A percentile compares a stretch with the other conserved stretches of the same genome.
phyloP scores from a whole-genome alignment of 108 stramenopile species.

The Heterococcus sp. region DNA sequence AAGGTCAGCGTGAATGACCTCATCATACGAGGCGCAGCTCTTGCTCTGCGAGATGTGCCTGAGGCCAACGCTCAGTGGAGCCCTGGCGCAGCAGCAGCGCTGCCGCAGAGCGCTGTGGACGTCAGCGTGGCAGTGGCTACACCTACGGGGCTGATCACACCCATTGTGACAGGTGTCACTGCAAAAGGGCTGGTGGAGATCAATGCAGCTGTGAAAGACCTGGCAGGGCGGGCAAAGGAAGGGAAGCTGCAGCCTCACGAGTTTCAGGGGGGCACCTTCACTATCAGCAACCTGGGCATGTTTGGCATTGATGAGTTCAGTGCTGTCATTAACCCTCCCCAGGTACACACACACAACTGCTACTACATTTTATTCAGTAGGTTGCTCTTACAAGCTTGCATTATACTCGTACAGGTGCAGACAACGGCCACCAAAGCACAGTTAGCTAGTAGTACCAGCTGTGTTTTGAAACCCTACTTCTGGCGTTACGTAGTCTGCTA shows the following conservation, averaged over 20 bases:
- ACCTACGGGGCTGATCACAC: conserved; percentile 87
- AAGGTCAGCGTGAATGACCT: conserved; percentile 93
- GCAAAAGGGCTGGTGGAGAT: conserved; percentile 76
- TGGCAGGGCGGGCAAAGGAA: conserved; percentile 73
- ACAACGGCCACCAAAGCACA: too few relatives aligned
- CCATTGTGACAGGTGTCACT: conserved; percentile 81
- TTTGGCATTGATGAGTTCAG: conserved; percentile 94
- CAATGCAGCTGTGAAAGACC: conserved; percentile 71
- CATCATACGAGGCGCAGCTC: conserved; percentile 89
- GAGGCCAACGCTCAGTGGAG: conserved; percentile 71
- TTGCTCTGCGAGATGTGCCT: conserved; percentile 92
- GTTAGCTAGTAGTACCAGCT: too few relatives aligned
- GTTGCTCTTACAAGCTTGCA: too few relatives aligned
- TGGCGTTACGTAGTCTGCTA: too few relatives aligned
- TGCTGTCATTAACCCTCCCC: conserved; percentile 97
- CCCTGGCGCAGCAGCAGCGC: conserved; percentile 12
- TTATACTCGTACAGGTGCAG: too few relatives aligned
- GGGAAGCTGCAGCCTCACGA: conserved; percentile 87
- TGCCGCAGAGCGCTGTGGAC: conserved; percentile 66
- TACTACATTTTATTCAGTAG: too few relatives aligned
- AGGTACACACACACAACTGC: too few relatives aligned
- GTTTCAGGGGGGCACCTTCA: conserved; percentile 96
- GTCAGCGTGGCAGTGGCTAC: conserved; percentile 97
- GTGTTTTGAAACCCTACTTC: too few relatives aligned
- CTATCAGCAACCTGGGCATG: conserved; percentile 96